Conservation (phyloP, 1,284 basidiomycete genomes). For the Exobasidium cylindrosporum region DNA sequence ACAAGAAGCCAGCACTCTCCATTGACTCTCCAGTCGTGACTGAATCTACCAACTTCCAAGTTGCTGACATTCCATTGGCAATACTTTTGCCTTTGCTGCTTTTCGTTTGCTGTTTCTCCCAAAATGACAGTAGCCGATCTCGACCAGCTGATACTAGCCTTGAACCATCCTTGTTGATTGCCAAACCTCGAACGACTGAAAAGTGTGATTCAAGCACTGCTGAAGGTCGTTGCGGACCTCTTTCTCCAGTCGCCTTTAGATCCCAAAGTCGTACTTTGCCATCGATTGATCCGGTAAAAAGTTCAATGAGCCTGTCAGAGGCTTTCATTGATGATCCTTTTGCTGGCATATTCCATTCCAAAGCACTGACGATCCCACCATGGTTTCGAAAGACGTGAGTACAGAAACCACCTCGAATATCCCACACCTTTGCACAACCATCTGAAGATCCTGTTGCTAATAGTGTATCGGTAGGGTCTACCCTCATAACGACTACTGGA, state of each 20-base stretch:
- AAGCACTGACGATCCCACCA: slow-evolving; percentile 91
- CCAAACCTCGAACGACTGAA: slow-evolving; percentile 48
- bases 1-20: slow-evolving; percentile 43
- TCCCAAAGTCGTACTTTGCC: slow-evolving; percentile 53
- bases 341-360: slow-evolving; percentile 52
- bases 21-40: slow-evolving; percentile 44
- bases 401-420: slow-evolving; percentile 78
- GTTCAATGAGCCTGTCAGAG: slow-evolving; percentile 60
- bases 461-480: slow-evolving; percentile 82
- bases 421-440: slow-evolving; percentile 95
- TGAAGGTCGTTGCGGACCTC: not conserved
- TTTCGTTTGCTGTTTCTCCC: slow-evolving; percentile 18
- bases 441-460: slow-evolving; percentile 94
- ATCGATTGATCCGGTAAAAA: slow-evolving; percentile 77
- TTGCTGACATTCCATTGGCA: not conserved
- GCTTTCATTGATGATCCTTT: not conserved
- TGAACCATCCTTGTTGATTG: slow-evolving; percentile 33
- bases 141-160: slow-evolving; percentile 39
- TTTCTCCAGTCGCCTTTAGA: slow-evolving; percentile 27
- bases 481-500: slow-evolving; percentile 75
- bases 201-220: slow-evolving; percentile 40
- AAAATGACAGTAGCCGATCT: slow-evolving; percentile 44
- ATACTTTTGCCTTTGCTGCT: slow-evolving; percentile 4
- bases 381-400: slow-evolving; percentile 89
- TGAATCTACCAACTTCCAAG: slow-evolving; percentile 43